Base-by-base conservation (phyloP, 305 asterid genomes). In the Fraxinus latifolia region DNA sequence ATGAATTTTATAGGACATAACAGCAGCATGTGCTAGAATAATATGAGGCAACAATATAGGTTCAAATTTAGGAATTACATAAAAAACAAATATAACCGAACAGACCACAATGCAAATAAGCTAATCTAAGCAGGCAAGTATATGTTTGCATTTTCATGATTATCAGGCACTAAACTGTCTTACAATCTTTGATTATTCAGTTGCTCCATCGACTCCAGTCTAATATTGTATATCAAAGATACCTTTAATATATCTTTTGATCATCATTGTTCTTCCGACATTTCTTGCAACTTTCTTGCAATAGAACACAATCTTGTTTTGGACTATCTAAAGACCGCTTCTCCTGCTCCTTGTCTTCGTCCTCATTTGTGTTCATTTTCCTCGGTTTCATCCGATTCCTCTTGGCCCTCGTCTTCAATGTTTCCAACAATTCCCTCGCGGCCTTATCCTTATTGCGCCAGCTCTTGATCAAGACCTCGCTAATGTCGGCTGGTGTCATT, bases 401-500 rank as follows among this genome's bases (percentile, higher is more conserved):
- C 27, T 83, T 89, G 19, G 91, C 94, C 76, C 62, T 87, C n/a
- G 9, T 12, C 71, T 74, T 88, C 87, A 88, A 53, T 12, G 72
- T 74, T 86, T 87, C 90, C 74, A 84, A 58, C 83, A 91, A 37
- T 62, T 90, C 93, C 79, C 29, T 77, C 1, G 82, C 83, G 0
- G 96, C 93, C 72, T 71, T 87, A 4, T 42, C 80, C 86, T 85
- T 86, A 1, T 90, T 87, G 3, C 94, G 80, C 81, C 91, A 85
- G 77, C 90, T 86, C 89, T 86, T 90, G 80, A 90, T 91, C 81
- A 91, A 73, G 37, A 89, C 86, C 37, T 90, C 94, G 79, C 94
- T 90, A 50, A 91, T 81, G 50, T 91, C 95, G 3, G 95, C 95
- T 11, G 95, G 95, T 6, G 95, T 91, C 91, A 91, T 91, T 83